These are phyloP conservation scores for Sporothrix pseudoabietina DNA, from an alignment of 2,329 filamentous ascomycete genomes.

Conservation along the genomic window DNA sequence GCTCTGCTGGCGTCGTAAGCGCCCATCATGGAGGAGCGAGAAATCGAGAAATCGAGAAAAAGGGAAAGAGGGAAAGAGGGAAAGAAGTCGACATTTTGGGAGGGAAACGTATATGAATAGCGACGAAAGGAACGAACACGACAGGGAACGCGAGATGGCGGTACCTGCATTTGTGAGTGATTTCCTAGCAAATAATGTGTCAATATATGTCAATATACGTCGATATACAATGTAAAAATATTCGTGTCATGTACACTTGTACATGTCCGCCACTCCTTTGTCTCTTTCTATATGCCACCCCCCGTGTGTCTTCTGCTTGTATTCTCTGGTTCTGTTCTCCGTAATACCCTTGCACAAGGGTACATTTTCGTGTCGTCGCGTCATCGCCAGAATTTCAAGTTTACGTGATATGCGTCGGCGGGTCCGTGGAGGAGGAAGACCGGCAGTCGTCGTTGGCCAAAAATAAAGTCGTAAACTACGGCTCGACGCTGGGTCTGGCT, in stretches of 20 bases:
- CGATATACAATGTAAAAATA: background rate
- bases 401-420: background rate
- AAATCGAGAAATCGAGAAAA: background rate
- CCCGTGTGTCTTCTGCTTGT: background rate
- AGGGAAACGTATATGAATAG: background rate
- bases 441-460: background rate
- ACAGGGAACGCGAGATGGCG: background rate
- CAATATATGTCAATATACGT: background rate
- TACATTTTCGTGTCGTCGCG: background rate
- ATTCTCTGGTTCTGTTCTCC: background rate
- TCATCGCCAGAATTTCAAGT: background rate
- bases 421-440: background rate
- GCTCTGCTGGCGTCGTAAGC: conserved; percentile 37
- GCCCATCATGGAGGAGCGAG: background rate
- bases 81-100: background rate
- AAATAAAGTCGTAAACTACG: background rate
- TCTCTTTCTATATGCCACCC: background rate
- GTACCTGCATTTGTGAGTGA: background rate
- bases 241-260: background rate
- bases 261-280: background rate
- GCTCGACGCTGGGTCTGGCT: no score
- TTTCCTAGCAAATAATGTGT: background rate
- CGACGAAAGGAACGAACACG: background rate
- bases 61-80: no score
- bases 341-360: background rate